These are phyloP conservation scores for Cystobasidium sp. DNA, from an alignment of 1,284 basidiomycete genomes.

Conservation along the genomic window DNA sequence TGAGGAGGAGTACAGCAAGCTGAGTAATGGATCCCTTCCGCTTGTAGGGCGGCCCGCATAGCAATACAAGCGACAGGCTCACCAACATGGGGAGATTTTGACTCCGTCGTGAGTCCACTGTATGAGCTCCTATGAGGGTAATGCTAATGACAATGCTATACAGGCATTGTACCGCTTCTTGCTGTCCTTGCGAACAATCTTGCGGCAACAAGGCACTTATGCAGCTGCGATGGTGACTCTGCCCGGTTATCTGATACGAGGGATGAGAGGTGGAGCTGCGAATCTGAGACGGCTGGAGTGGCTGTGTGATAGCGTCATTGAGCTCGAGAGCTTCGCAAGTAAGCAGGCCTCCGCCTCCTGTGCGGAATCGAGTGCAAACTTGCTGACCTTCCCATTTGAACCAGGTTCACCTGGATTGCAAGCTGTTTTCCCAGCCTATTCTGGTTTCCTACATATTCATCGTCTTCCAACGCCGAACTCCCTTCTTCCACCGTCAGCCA, in stretches of 20 bases:
- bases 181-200: conserved; percentile 66
- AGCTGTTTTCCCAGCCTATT: conserved; percentile 74
- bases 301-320: conserved; percentile 74
- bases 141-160: neutral
- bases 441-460: conserved; percentile 78
- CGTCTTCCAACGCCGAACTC: conserved; percentile 72
- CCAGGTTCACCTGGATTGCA: conserved; percentile 70
- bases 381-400: neutral
- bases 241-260: conserved; percentile 58
- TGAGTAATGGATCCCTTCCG: neutral
- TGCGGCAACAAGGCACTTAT: conserved; percentile 60
- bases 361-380: neutral
- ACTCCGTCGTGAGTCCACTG: conserved; percentile 11
- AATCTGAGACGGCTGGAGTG: conserved; percentile 79
- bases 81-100: conserved; percentile 45
- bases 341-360: conserved; percentile 52
- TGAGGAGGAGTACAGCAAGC: too few species aligned
- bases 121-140: neutral
- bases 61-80: conserved; percentile 49
- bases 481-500: conserved; percentile 73
- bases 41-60: conserved; percentile 41
- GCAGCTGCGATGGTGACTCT: conserved; percentile 72
- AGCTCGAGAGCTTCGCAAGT: conserved; percentile 79
- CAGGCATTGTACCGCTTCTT: conserved; percentile 75
- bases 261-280: conserved; percentile 62